Percentiles rank a stretch among this genome's conserved stretches.
Conservation (phyloP, 805 yeast genomes). For the Metschnikowia similis region DNA sequence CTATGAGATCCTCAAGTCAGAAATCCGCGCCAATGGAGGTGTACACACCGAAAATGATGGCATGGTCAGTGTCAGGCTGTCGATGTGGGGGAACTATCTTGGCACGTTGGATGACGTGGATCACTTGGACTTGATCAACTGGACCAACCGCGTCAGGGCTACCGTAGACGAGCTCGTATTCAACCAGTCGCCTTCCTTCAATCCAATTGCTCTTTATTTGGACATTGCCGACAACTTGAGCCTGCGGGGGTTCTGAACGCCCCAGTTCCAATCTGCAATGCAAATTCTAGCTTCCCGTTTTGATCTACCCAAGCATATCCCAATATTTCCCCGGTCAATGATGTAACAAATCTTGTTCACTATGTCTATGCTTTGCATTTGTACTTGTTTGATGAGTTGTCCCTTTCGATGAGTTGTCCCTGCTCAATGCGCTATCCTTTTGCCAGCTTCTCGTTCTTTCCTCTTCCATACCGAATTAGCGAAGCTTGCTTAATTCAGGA, state of each 20-base stretch:
- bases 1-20: conserved; percentile 54
- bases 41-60: conserved; percentile 73
- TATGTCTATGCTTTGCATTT: too few relatives aligned
- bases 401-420: too few relatives aligned
- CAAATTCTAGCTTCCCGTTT: neutral
- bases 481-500: neutral
- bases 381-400: too few relatives aligned
- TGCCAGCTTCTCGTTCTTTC: too few relatives aligned
- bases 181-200: conserved; percentile 42
- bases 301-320: too few relatives aligned
- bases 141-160: conserved; percentile 57
- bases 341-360: too few relatives aligned
- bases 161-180: conserved; percentile 27
- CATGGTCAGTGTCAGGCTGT: conserved; percentile 69
- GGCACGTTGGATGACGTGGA: conserved; percentile 79
- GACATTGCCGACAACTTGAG: conserved; percentile 64
- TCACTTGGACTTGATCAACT: conserved; percentile 81
- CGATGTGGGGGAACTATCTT: conserved; percentile 79
- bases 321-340: too few relatives aligned
- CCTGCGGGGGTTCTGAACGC: conserved; percentile 46
- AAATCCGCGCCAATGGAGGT: conserved; percentile 14
- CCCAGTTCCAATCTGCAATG: neutral
- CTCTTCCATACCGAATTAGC: neutral
- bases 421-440: too few relatives aligned
- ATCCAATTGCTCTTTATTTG: conserved; percentile 66